Evolutionary conservation across 2,329 filamentous ascomycete species (phyloP), one percentile per base, ranked within the genome.

Genomic region (Paraphaeosphaeria sporulosa): DNA sequence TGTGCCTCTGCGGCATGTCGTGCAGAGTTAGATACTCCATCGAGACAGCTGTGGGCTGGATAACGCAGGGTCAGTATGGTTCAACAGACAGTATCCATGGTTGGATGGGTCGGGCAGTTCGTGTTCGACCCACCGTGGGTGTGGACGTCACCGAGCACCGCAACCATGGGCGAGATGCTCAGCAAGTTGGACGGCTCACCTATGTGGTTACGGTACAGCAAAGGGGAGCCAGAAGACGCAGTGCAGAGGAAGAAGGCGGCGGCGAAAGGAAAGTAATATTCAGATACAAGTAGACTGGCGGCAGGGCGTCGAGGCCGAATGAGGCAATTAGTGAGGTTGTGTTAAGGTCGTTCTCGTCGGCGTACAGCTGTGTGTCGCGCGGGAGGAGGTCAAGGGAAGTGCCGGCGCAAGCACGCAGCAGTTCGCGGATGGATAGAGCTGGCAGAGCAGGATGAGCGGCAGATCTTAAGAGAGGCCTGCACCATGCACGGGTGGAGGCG

Each of bases 1-100:
- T 69, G 44, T 74, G 71, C 57, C 72, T 73, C 44, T 71, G 69
- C 66, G 75, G 75, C 63, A 76, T 68, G 69, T 78, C 75, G 65
- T 76, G 74, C n/a, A 78, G 69, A 19, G 75, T 74, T 53, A 78
- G 74, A 63, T 75, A 77, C 68, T 78, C 75, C 75, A 78, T 77
- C 25, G 60, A 44, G 54, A 30, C 49, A 27, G 44, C 15, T 54
- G 25, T 36, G n/a, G 19, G 38, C 52, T 46, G 25, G 19, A 27
- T 12, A 1, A 10, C 1, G n/a, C 30, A 47, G 38, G 38, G 42
- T 55, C 52, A 55, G 52, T 13, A 27, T 47, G 12, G 52, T 36
- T 55, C 52, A 48, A 48, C 17, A 19, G 12, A 38, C 34, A 34
- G 25, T 10, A 8, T 47, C 40, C 40, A 38, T 36, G 40, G 55